Conservation (phyloP, 352 stramenopile species). For the Pythium aquatile region DNA sequence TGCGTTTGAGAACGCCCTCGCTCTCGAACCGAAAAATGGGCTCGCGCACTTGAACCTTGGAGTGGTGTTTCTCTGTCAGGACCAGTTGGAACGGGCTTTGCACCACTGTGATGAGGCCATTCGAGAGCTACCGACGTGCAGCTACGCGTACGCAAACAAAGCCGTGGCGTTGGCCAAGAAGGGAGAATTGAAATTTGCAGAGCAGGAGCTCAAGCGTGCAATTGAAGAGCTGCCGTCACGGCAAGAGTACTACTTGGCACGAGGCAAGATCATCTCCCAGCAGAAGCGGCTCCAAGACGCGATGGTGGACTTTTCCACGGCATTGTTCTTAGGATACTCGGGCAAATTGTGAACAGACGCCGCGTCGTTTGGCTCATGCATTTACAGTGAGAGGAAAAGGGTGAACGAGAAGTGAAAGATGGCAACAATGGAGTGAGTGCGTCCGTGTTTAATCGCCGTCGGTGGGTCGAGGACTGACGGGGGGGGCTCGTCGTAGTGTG, state of each 20-base stretch:
- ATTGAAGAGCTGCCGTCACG: slow-evolving; percentile 67
- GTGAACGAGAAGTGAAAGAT: slow-evolving; percentile 1
- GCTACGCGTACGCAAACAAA: slow-evolving; percentile 70
- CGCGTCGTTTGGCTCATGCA: not conserved
- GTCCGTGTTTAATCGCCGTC: not conserved
- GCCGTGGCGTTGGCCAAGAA: slow-evolving; percentile 44
- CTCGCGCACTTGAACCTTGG: slow-evolving; percentile 65
- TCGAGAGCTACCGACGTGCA: slow-evolving; percentile 46
- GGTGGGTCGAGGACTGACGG: not conserved
- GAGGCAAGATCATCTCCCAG: slow-evolving; percentile 65
- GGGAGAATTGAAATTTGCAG: slow-evolving; percentile 39
- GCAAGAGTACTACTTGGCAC: slow-evolving; percentile 65
- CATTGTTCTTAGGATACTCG: slow-evolving; percentile 68
- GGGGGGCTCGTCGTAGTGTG: not conserved
- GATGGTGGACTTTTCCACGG: slow-evolving; percentile 80
- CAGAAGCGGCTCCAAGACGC: slow-evolving; percentile 76
- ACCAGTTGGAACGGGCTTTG: slow-evolving; percentile 34
- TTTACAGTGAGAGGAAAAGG: not conserved
- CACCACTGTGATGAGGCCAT: slow-evolving; percentile 56
- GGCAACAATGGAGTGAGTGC: slow-evolving; percentile 21
- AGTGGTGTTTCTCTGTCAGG: slow-evolving; percentile 42
- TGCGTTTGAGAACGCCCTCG: slow-evolving; percentile 44
- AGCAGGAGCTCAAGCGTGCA: slow-evolving; percentile 58
- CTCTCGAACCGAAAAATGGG: slow-evolving; percentile 45
- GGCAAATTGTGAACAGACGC: slow-evolving; percentile 53